Evolutionary conservation across 805 yeast species (phyloP), one percentile per base, ranked within the genome.

Genomic region (Pichia cabralensis): DNA sequence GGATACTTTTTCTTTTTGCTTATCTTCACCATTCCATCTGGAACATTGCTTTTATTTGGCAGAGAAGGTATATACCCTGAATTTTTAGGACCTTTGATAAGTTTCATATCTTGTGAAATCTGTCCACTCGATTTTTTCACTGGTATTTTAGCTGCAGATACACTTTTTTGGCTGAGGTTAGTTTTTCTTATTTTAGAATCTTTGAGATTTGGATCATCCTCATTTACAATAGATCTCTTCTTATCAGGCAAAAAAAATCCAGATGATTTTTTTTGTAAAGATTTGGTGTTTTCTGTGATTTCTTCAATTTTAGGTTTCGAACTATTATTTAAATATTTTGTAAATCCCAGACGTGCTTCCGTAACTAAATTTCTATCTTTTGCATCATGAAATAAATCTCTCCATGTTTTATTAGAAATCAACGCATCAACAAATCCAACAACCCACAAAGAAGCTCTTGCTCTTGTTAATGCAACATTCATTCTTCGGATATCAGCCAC

Each of bases 401-500:
- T 60, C 98, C 98, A 92, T 0, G 85, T 74, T 17, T 62, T 62
- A 51, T 86, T 80, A 35, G 71, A 60, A 6, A 53, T 47, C 44
- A 89, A 67, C 1, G 94, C 75, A n/a, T 65, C 61, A 21, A 67
- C 71, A 46, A 82, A 77, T 15, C 98, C 98, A 12, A 94, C 56
- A 37, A 92, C 77, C 97, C 97, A 92, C 43, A 92, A 62, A 1
- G 97, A 81, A 1, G 94, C 70, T 46, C 80, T 74, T 0, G 97
- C 96, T 62, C 99, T 81, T 1, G 97, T 89, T 24, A 92, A 61
- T 0, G 96, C 97, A 35, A 92, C 98, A 56, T 92, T 92, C 95
- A 92, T 84, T 63, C 98, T 82, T 43, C 98, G 71, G 25, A 78
- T 69, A 58, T 92, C 99, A 30, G 80, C 78, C 53, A 92, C 67